Evolutionary conservation across 306 rosid genomes (phyloP).

Genomic region (Oxytropis ochrocephala): DNA sequence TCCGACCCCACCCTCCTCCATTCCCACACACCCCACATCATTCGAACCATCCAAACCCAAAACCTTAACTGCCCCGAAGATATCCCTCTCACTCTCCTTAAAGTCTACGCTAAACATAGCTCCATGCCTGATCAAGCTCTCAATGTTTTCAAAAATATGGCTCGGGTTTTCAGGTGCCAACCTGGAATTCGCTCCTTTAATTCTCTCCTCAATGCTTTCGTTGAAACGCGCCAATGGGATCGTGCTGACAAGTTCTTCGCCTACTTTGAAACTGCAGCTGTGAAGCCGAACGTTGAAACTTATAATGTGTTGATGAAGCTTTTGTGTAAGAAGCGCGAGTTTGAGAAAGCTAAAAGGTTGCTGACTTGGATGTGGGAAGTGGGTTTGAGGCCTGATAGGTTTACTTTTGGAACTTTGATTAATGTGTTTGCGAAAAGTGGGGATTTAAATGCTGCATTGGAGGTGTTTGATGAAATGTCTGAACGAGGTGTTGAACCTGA

Average conservation of each 20-base stretch:
- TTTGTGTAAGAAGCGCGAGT: constrained; percentile 60
- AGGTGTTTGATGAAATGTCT: constrained; percentile 85
- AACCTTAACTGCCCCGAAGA: constrained; percentile 66
- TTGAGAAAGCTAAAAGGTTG: constrained; percentile 60
- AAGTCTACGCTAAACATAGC: constrained; percentile 68
- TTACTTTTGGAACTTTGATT: constrained; percentile 63
- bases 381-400: constrained; percentile 53
- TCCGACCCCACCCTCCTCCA: constrained; percentile 37
- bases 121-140: constrained; percentile 75
- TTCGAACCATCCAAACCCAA: constrained; percentile 43
- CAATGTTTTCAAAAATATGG: constrained; percentile 55
- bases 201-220: constrained; percentile 62
- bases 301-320: constrained; percentile 66
- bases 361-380: constrained; percentile 59
- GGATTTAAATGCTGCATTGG: constrained; percentile 42
- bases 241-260: constrained; percentile 53
- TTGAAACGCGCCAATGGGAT: constrained; percentile 66
- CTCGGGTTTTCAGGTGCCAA: constrained; percentile 59
- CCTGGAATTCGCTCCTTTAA: constrained; percentile 65
- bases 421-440: constrained; percentile 48
- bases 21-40: constrained; percentile 36
- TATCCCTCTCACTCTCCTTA: constrained; percentile 56
- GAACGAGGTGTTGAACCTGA: constrained; percentile 64
- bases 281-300: constrained; percentile 61
- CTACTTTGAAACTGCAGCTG: constrained; percentile 44